Evolutionary conservation across 1,284 basidiomycete genomes (phyloP), one percentile per base, ranked within the genome.

Genomic region (Mycena sp.): DNA sequence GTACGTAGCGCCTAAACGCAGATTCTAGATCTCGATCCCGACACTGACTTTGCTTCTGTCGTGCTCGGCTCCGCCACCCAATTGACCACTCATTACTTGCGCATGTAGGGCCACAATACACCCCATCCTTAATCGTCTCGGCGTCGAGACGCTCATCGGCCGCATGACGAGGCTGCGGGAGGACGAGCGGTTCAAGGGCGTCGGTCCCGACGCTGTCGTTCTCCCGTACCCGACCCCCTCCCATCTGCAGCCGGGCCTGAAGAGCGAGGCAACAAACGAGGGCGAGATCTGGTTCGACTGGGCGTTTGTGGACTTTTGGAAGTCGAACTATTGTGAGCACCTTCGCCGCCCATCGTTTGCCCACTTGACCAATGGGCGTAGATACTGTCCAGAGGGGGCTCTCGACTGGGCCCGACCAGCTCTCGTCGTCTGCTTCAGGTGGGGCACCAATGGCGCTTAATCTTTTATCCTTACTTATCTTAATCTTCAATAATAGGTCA

Each of bases 241-340:
- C 1, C 71, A 77, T 46, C 70, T 77, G 21, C 77, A 78, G 32
- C 73, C 77, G 4, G 76, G 73, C 3, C 69, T 75, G 19, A 77
- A 80, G 71, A 45, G 29, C n/a, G 75, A 79, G 43, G 76, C 76
- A 28, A 77, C 85, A 53, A 86, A 86, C 65, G 92, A 93, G 69
- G 87, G 87, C n/a, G 96, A 96, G 74, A 82, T 98, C 32, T 99
- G 96, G 97, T 94, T 99, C 74, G 96, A 99, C 74, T 99, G 96
- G 95, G 87, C 90, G 2, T 99, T 99, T 78, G 90, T 98, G n/a
- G 97, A 99, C 76, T 99, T 99, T 75, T 96, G 95, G 92, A 98
- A 99, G 79, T 95, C 94, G 56, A 96, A 97, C 73, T 97, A 95
- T 71, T 94, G 96, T 96, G 70, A 74, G 93, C 25, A 10, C 43